Evolutionary conservation across 1,284 basidiomycete species (phyloP), one percentile per base, ranked within the genome.

Genomic region (Ganoderma resinaceum): DNA sequence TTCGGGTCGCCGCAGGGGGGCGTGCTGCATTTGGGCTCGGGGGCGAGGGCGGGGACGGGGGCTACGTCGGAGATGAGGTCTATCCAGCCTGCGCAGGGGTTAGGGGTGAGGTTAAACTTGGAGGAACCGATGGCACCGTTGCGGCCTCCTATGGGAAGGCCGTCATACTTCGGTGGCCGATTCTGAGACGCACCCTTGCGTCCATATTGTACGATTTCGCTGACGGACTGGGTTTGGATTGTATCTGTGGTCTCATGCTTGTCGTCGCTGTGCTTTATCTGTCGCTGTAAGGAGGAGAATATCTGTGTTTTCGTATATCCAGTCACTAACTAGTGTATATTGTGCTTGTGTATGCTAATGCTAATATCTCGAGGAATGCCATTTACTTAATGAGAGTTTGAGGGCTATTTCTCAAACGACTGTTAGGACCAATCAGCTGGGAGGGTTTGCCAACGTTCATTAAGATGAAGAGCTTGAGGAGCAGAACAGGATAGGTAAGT

Each of bases 81-180:
- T n/a, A 37, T 64, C 11, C 14, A 62, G 23, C 37, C 31, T n/a
- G 26, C 43, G 61, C 61, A 42, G 31, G 33, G 16, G 3, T 38
- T 29, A 42, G 23, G 55, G 59, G 11, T 57, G 52, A 33, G 33
- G 29, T 29, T n/a, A n/a, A n/a, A n/a, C n/a, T n/a, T 29, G 55
- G 72, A 73, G 37, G 75, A 75, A 62, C 74, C 77, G 55, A 76
- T 78, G 76, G 74, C 73, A 29, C 74, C 74, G 14, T 55, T 76
- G 46, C 69, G 71, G 29, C 75, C 74, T 9, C 43, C 43, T 35
- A 55, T 59, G 38, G 67, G 57, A 14, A 55, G 40, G 31, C 61
- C 29, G 58, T 60, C 61, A 4, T 38, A 38, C 26, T 43, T 62
- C n/a, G 55, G 70, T 71, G 62, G 61, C 66, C 63, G 62, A 46